Evolutionary conservation across 2,329 filamentous ascomycete species (phyloP), one percentile per base, ranked within the genome.

Genomic region (Trichothecium sympodiale): DNA sequence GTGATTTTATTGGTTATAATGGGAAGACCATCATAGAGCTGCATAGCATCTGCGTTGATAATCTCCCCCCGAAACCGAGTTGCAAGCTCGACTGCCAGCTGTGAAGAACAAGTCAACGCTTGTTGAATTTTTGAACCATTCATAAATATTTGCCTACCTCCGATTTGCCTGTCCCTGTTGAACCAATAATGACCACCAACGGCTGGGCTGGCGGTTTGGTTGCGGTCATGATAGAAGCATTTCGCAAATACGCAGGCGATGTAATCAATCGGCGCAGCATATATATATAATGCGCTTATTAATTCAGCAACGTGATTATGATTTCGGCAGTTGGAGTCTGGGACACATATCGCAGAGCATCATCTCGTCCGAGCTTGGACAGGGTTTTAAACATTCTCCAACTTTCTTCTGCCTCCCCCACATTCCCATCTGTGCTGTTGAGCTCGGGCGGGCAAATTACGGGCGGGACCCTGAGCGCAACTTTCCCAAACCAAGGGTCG

Each of bases 21-120:
- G 5, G 91, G 87, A 30, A 98, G 65, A 3, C 91, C 91, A 36
- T 74, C 72, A 57, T 98, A 98, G 61, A 98, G 78, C 56, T 98
- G 91, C 87, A 98, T 94, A 28, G 91, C 91, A 66, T 98, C 91
- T 32, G 85, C 85, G 54, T 98, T 98, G 61, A 98, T 87, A 35
- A 98, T 74, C 58, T 98, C 91, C 52, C 93, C 91, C 56, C 91
- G 80, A 59, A 87, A 88, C 16, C 71, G 75, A 29, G 69, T 69
- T 1, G 93, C 91, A 35, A 98, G 63, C 43, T 94, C 85, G 29
- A 98, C 81, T 8, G 91, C 91, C 45, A 95, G 73, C 87, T 94
- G 42, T 5, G 5, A 29, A 36, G 5, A 10, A 26, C 12, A 30
- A 29, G 17, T 31, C 27, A 25, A 17, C 20, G 10, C 6, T 6